Conservation (phyloP, 441 rosid genomes). For the Aleurites moluccanus region DNA sequence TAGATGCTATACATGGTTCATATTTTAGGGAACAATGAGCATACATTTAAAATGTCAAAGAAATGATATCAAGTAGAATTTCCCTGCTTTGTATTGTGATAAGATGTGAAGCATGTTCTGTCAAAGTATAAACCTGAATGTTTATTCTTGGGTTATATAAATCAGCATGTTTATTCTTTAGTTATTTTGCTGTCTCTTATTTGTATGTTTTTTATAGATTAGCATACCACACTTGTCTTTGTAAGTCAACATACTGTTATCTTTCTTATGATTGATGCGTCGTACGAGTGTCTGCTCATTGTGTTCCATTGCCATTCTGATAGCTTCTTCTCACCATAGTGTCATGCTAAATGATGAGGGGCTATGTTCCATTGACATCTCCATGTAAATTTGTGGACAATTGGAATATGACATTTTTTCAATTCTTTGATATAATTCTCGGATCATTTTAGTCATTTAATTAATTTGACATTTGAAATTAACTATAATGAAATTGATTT, state of each 20-base stretch:
- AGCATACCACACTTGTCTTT: background rate
- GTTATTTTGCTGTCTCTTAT: background rate
- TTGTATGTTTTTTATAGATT: background rate
- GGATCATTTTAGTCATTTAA: background rate
- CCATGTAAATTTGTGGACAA: background rate
- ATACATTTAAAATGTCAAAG: background rate
- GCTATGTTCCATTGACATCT: background rate
- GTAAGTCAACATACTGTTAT: background rate
- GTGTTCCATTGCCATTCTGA: background rate
- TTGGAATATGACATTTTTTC: background rate
- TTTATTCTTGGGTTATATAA: background rate
- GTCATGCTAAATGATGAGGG: background rate
- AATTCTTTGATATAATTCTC: background rate
- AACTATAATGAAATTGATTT: background rate
- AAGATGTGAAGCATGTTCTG: background rate
- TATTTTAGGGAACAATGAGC: background rate
- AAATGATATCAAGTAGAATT: background rate
- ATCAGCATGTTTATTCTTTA: background rate
- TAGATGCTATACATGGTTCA: background rate
- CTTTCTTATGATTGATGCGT: background rate
- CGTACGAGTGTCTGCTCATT: background rate
- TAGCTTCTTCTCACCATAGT: background rate
- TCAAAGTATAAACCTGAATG: background rate
- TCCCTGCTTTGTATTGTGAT: background rate
- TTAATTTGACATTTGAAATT: constrained; percentile 8